Percentiles rank a stretch among this genome's conserved stretches.
phyloP scores from a whole-genome alignment of 192 early-diverging fungal species.

The Coemansia sp. region DNA sequence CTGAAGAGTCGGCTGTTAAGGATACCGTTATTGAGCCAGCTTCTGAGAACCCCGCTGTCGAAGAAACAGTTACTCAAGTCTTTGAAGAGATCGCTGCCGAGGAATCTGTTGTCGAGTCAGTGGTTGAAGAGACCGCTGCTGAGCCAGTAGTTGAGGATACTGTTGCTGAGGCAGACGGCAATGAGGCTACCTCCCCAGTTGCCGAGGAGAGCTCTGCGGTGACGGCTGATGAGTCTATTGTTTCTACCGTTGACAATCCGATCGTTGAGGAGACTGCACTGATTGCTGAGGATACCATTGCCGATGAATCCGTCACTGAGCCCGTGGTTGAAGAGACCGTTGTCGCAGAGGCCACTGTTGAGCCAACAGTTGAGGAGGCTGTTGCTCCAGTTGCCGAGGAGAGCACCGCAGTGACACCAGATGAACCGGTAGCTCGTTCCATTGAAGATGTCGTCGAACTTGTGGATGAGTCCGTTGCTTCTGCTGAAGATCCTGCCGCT shows the following conservation, averaged over 20 bases:
- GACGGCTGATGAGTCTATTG: neutral
- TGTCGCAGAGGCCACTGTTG: neutral
- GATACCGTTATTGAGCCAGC: too few relatives aligned
- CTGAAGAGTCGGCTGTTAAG: neutral
- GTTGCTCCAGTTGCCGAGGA: neutral
- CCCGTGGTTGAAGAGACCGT: conserved; percentile 1
- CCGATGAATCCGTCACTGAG: conserved; percentile 1
- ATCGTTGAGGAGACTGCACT: neutral
- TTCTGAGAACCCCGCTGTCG: neutral
- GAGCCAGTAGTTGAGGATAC: neutral
- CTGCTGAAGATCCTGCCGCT: neutral
- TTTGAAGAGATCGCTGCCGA: neutral
- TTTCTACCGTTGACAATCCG: neutral
- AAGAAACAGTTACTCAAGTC: conserved; percentile 2
- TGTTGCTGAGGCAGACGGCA: too few relatives aligned
- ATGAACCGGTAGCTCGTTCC: neutral
- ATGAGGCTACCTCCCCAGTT: too few relatives aligned
- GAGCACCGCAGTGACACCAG: neutral
- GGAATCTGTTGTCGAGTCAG: neutral
- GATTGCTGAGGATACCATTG: neutral
- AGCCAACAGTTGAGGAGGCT: neutral
- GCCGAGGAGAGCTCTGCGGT: too few relatives aligned
- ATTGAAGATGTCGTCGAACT: neutral
- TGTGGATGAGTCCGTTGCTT: too few relatives aligned
- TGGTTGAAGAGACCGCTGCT: neutral